Evolutionary conservation across 1,284 basidiomycete genomes (phyloP).

Genomic region (Laetiporus sulphureus): DNA sequence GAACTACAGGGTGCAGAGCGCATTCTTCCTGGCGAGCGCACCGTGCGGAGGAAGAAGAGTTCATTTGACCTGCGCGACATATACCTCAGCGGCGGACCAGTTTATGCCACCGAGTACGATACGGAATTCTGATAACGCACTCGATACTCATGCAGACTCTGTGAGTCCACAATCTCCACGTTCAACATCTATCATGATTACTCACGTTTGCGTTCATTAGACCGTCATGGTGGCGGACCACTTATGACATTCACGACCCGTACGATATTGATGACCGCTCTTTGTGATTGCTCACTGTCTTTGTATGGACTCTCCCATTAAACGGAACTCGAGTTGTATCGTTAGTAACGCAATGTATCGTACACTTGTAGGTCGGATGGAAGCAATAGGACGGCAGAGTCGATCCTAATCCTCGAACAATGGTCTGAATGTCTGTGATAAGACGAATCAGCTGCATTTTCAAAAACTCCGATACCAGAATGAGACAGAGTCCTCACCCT

Average conservation of each 20-base stretch:
- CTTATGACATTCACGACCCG: conserved; percentile 2
- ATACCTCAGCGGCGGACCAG: conserved; percentile 18
- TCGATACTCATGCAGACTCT: neutral
- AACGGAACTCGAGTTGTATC: no score
- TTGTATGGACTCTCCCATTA: no score
- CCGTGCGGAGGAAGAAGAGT: conserved; percentile 37
- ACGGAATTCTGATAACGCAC: no score
- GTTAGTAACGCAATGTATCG: no score
- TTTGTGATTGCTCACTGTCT: no score
- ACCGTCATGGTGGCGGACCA: neutral
- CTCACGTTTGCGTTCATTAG: neutral
- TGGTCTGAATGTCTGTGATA: conserved; percentile 47
- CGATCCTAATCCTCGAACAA: conserved; percentile 52
- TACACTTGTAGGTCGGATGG: neutral
- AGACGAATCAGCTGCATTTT: conserved; percentile 1
- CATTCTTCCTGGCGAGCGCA: conserved; percentile 8
- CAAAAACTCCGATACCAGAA: neutral
- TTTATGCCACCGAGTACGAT: neutral
- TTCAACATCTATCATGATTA: neutral
- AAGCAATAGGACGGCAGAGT: neutral
- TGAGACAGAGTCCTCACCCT: conserved; percentile 27
- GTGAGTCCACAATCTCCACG: neutral
- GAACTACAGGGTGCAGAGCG: neutral
- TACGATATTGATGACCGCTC: no score
- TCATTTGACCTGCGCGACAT: conserved; percentile 36